A percentile compares a stretch with the other conserved stretches of the same genome.
Evolutionary conservation across 441 rosid genomes (phyloP).

Genomic region (Manihot esculenta): DNA sequence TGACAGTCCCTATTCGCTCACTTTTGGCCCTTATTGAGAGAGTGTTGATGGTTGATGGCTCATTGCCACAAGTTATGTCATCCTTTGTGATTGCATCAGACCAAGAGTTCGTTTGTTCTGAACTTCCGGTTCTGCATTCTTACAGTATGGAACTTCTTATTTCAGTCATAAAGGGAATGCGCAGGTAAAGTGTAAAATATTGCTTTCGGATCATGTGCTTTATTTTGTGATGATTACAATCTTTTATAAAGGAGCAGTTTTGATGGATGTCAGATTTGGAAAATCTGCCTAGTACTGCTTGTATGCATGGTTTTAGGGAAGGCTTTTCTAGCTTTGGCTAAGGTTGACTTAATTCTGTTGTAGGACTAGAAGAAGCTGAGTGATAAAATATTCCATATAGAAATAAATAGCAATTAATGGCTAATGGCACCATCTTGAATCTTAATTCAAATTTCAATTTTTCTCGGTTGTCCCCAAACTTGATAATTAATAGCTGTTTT

Average conservation of each 20-base stretch:
- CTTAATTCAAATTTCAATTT: neutral
- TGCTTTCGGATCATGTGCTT: neutral
- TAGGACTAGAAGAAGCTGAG: neutral
- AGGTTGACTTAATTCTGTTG: neutral
- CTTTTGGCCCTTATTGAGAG: conserved; percentile 76
- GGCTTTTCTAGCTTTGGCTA: neutral
- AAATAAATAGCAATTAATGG: neutral
- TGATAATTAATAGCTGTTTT: neutral
- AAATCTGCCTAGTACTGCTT: neutral
- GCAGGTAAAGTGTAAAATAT: conserved; percentile 43
- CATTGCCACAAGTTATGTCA: conserved; percentile 45
- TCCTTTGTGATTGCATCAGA: conserved; percentile 59
- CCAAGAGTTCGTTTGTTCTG: conserved; percentile 72
- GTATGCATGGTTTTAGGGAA: neutral
- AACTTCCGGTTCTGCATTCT: conserved; percentile 77
- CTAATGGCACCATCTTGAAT: neutral
- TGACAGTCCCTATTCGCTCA: conserved; percentile 55
- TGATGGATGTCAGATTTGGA: neutral
- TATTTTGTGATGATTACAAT: neutral
- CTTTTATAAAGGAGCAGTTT: neutral
- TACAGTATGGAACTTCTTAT: conserved; percentile 61
- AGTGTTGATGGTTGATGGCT: conserved; percentile 77
- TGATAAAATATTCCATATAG: neutral
- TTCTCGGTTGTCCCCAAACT: neutral
- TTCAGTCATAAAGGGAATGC: conserved; percentile 63